A percentile compares a stretch with the other conserved stretches of the same genome.
Conservation (phyloP, 768 basidiomycete genomes). For the Lactarius sp. region DNA sequence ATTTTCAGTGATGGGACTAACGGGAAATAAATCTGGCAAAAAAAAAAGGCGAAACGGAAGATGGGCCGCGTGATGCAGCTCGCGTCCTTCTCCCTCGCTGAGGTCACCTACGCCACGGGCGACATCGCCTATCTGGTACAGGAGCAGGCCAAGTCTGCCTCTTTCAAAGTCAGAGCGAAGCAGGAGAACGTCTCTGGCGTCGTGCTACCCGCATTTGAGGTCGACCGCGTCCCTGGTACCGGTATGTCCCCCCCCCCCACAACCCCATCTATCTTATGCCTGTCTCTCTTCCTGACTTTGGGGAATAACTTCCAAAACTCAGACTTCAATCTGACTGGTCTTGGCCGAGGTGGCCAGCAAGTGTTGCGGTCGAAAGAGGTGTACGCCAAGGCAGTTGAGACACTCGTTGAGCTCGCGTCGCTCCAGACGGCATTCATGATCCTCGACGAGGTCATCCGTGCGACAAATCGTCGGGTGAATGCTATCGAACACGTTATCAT, state of each 20-base stretch:
- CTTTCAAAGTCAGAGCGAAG: slow-evolving; percentile 89
- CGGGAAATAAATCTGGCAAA: no score
- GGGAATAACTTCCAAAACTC: background rate
- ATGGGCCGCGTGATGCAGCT: slow-evolving; percentile 99
- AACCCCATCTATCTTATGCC: slow-evolving; percentile 8
- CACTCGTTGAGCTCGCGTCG: slow-evolving; percentile 93
- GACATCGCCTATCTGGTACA: slow-evolving; percentile 98
- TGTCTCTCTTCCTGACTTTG: background rate
- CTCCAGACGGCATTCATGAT: slow-evolving; percentile 98
- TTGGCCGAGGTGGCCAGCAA: slow-evolving; percentile 96
- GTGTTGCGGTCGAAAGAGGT: slow-evolving; percentile 93
- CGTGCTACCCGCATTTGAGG: slow-evolving; percentile 91
- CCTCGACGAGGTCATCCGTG: slow-evolving; percentile 96
- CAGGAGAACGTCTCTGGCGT: slow-evolving; percentile 99
- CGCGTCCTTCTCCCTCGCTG: slow-evolving; percentile 97
- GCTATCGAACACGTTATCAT: slow-evolving; percentile 98
- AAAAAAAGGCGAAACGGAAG: slow-evolving; percentile 85
- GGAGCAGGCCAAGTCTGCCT: slow-evolving; percentile 86
- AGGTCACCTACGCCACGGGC: slow-evolving; percentile 96
- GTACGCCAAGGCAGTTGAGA: slow-evolving; percentile 96
- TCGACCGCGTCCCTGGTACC: slow-evolving; percentile 77
- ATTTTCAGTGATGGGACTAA: no score
- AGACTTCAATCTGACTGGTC: slow-evolving; percentile 97
- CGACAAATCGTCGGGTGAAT: slow-evolving; percentile 98
- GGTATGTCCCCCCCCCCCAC: slow-evolving; percentile 41